Base-by-base conservation (phyloP, 441 rosid species). In the Populus hybrid region DNA sequence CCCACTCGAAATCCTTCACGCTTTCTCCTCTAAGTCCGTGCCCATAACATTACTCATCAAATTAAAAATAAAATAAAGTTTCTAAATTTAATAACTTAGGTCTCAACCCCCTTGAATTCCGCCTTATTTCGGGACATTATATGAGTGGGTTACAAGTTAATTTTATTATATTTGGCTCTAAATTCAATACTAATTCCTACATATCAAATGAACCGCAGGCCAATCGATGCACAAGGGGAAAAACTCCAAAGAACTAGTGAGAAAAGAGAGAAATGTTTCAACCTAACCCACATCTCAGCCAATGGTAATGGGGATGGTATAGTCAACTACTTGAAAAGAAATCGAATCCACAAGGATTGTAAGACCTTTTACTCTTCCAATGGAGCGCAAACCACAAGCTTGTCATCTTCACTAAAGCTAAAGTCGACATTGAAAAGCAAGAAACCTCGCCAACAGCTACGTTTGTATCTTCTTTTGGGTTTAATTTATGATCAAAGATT, bases 71-170 rank as follows among this genome's bases (percentile, higher is more conserved):
- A 26, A 26, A 26, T 26, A 26, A 26, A 26, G 1, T 32, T 54
- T 46, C 2, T 40, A 28, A 32, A 30, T 67, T 6, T 24, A 66
- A 67, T 65, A 26, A 67, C 38, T 71, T 78, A 63, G 73, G 78
- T 64, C 78, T 85, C 79, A 57, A 74, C 78, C 79, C 72, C 92
- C 94, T 84, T 78, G 77, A 87, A 83, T 89, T 86, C 83, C 87
- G 90, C 92, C 93, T 84, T 82, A 75, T 86, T 85, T 84, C 80
- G 30, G 74, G 92, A 73, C 76, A 84, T 75, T 75, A 42, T 72
- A 63, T 78, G 78, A 71, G 80, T 74, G 68, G 61, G 63, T 73
- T 64, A 69, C 68, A 78, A 82, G 79, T 78, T 85, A 67, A 82
- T 30, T 50, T 57, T 67, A 71, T 23, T 77, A 30, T 75, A 73